These are phyloP conservation scores for Acacia concinna DNA, from an alignment of 331 rosid species.

Conservation along the genomic window DNA sequence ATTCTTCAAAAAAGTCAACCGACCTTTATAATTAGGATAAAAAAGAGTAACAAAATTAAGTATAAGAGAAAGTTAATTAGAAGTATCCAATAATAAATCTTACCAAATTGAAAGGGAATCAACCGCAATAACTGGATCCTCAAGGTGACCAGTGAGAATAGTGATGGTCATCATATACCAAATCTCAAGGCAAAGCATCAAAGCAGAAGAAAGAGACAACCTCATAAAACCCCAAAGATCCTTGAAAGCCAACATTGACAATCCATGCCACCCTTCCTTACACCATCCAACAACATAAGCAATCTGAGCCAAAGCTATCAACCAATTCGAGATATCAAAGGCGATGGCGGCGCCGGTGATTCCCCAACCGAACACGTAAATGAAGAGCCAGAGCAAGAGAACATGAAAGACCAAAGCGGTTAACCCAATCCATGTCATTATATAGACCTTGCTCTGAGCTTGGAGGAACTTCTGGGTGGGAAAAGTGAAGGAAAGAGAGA, in stretches of 20 bases:
- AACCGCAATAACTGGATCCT: constrained; percentile 64
- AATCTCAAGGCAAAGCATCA: constrained; percentile 87
- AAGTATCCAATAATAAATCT: neutral
- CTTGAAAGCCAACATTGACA: constrained; percentile 67
- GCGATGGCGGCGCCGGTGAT: constrained; percentile 73
- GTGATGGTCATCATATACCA: constrained; percentile 76
- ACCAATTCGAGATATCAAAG: constrained; percentile 63
- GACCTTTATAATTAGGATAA: too few species aligned
- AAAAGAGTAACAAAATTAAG: neutral
- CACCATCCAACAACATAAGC: constrained; percentile 74
- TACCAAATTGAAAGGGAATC: constrained; percentile 86
- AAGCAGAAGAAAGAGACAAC: constrained; percentile 78
- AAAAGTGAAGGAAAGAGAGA: constrained; percentile 64
- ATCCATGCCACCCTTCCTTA: constrained; percentile 79
- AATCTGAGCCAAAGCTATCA: constrained; percentile 48
- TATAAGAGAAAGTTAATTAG: too few species aligned
- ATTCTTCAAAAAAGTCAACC: too few species aligned
- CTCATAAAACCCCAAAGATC: constrained; percentile 79
- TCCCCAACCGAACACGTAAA: constrained; percentile 54
- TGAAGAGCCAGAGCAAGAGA: constrained; percentile 62
- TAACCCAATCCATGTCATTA: constrained; percentile 65
- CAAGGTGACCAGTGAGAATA: constrained; percentile 75
- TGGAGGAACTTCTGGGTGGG: constrained; percentile 89
- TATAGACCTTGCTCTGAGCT: constrained; percentile 74
- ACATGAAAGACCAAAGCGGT: constrained; percentile 46